A percentile compares a stretch with the other conserved stretches of the same genome.
phyloP scores from a whole-genome alignment of 805 yeast species.

The Monosporozyma siamensis region DNA sequence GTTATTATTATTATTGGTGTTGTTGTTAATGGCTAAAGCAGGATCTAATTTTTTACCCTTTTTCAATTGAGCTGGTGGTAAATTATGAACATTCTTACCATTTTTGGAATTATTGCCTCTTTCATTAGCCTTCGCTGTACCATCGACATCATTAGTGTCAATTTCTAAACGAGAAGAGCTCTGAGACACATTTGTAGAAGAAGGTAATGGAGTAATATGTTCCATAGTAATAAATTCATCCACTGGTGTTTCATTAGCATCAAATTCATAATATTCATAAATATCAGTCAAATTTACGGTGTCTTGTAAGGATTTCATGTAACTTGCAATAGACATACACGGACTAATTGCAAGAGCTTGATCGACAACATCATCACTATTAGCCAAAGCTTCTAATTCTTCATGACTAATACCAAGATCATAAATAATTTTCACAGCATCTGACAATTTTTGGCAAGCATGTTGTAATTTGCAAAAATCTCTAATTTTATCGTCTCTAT shows the following conservation, averaged over 20 bases:
- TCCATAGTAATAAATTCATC: slow-evolving; percentile 8
- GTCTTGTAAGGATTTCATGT: slow-evolving; percentile 1
- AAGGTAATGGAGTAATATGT: slow-evolving; percentile 4
- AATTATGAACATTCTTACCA: not conserved
- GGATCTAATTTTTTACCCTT: slow-evolving; percentile 2
- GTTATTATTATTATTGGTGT: not conserved
- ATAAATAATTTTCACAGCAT: slow-evolving; percentile 7
- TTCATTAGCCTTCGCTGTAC: not conserved
- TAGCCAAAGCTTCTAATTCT: slow-evolving; percentile 1
- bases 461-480: slow-evolving; percentile 4
- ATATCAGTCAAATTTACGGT: slow-evolving; percentile 4
- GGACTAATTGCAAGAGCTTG: slow-evolving; percentile 9
- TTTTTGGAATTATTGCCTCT: not conserved
- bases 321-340: slow-evolving; percentile 8
- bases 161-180: not conserved
- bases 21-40: not conserved
- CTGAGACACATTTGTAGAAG: not conserved
- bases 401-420: slow-evolving; percentile 4
- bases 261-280: slow-evolving; percentile 8
- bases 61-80: not conserved
- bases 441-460: slow-evolving; percentile 8
- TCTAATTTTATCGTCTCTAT: not conserved
- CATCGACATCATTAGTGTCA: not conserved
- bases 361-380: slow-evolving; percentile 3
- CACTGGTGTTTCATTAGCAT: slow-evolving; percentile 5